phyloP scores from a whole-genome alignment of 2,329 filamentous ascomycete species.

The Clarireedia hainanense region DNA sequence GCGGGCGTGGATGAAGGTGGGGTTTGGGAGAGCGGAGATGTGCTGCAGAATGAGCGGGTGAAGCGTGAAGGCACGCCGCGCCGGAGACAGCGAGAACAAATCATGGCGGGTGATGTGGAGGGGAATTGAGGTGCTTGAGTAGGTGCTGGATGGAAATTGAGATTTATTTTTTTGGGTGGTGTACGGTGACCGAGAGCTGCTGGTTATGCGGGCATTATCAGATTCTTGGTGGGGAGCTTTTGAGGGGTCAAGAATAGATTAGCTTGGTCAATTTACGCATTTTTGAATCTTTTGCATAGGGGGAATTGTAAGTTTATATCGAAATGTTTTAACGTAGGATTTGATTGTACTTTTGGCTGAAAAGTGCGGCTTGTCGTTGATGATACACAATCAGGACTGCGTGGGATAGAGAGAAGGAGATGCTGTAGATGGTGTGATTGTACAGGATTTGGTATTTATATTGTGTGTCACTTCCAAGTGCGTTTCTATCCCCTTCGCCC shows the following conservation, averaged over 20 bases:
- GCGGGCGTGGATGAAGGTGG: constrained; percentile 17
- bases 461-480: not conserved
- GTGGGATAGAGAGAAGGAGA: not conserved
- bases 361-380: too few species aligned
- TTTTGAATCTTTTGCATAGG: too few species aligned
- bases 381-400: too few species aligned
- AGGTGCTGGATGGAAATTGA: constrained; percentile 21
- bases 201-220: constrained; percentile 20
- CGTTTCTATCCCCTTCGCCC: too few species aligned
- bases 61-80: constrained; percentile 27
- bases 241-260: not conserved
- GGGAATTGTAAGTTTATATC: not conserved
- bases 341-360: too few species aligned
- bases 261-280: not conserved
- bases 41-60: constrained; percentile 13
- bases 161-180: constrained; percentile 18
- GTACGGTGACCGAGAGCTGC: constrained; percentile 16
- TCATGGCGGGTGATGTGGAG: constrained; percentile 25
- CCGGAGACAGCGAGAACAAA: constrained; percentile 40
- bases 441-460: constrained; percentile 10
- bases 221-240: constrained; percentile 6
- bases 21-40: constrained; percentile 16
- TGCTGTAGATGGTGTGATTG: not conserved
- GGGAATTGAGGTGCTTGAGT: constrained; percentile 13
- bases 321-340: too few species aligned